phyloP scores from a whole-genome alignment of 2,329 filamentous ascomycete species.

The Aspergillus hiratsukae region DNA sequence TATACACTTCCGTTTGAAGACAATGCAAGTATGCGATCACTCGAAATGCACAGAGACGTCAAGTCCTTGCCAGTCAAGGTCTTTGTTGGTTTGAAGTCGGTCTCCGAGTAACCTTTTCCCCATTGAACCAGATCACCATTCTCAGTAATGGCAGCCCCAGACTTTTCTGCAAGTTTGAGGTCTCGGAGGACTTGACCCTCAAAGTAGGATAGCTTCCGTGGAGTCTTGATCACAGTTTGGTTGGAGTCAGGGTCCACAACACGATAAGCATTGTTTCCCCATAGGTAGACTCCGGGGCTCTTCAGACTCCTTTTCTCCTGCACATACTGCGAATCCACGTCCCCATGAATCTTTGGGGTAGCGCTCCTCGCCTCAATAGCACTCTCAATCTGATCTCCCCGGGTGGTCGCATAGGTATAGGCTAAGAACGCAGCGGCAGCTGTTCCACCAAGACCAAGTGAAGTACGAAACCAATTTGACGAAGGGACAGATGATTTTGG shows the following conservation, averaged over 20 bases:
- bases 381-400: slow-evolving; percentile 14
- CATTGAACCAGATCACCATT: slow-evolving; percentile 88
- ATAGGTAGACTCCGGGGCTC: slow-evolving; percentile 85
- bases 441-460: slow-evolving; percentile 27
- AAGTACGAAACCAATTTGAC: slow-evolving; percentile 27
- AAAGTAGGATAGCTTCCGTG: slow-evolving; percentile 74
- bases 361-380: slow-evolving; percentile 15
- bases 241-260: slow-evolving; percentile 82
- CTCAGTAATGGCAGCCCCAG: slow-evolving; percentile 83
- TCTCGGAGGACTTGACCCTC: slow-evolving; percentile 80
- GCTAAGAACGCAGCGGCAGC: slow-evolving; percentile 28
- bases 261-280: slow-evolving; percentile 80
- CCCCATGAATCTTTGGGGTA: slow-evolving; percentile 40
- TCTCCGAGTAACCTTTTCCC: slow-evolving; percentile 71
- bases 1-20: slow-evolving; percentile 73
- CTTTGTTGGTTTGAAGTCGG: slow-evolving; percentile 58
- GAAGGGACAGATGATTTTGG: slow-evolving; percentile 12
- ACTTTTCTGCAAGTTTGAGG: slow-evolving; percentile 74
- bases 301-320: slow-evolving; percentile 80
- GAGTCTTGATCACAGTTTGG: slow-evolving; percentile 73
- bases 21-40: slow-evolving; percentile 77
- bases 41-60: slow-evolving; percentile 68
- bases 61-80: slow-evolving; percentile 82
- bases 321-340: slow-evolving; percentile 78
- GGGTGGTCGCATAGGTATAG: slow-evolving; percentile 27